A percentile compares a stretch with the other conserved stretches of the same genome.
phyloP scores from a whole-genome alignment of 345 rosid species.

The Microthlaspi erraticum region DNA sequence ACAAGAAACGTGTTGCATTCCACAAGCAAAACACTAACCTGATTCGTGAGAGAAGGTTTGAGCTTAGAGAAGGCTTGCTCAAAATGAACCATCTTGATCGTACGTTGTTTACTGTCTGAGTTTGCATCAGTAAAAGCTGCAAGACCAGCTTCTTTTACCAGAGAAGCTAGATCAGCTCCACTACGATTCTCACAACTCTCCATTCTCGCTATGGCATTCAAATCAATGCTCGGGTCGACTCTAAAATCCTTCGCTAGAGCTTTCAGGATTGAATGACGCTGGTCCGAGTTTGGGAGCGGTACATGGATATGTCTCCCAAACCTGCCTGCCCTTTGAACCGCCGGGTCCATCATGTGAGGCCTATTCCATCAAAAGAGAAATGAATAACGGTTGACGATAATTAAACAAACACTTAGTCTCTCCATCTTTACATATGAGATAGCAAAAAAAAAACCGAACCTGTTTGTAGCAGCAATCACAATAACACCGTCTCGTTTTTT shows the following conservation, averaged over 20 bases:
- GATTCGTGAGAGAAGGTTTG: not conserved
- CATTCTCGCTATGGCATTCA: conserved; percentile 50
- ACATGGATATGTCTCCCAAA: conserved; percentile 74
- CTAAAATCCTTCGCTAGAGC: conserved; percentile 63
- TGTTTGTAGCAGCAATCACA: conserved; percentile 48
- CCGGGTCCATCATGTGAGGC: conserved; percentile 51
- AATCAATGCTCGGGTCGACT: conserved; percentile 63
- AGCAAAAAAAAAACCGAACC: not conserved
- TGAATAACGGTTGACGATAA: not conserved
- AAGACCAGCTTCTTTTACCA: conserved; percentile 4
- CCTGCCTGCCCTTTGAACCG: conserved; percentile 77
- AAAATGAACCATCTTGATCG: conserved; percentile 14
- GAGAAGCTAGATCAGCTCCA: conserved; percentile 64
- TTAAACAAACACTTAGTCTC: not conserved
- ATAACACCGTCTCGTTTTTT: conserved; percentile 65
- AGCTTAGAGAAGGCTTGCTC: conserved; percentile 6
- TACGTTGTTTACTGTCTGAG: not conserved
- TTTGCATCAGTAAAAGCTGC: not conserved
- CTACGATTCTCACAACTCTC: conserved; percentile 58
- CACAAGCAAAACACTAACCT: not conserved
- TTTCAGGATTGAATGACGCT: conserved; percentile 67
- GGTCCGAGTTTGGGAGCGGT: conserved; percentile 64
- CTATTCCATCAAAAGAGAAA: not conserved
- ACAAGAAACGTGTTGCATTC: not conserved
- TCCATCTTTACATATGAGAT: not conserved